Evolutionary conservation across 352 stramenopile genomes (phyloP), one percentile per base, ranked within the genome.

Genomic region (Phytophthora megakarya): DNA sequence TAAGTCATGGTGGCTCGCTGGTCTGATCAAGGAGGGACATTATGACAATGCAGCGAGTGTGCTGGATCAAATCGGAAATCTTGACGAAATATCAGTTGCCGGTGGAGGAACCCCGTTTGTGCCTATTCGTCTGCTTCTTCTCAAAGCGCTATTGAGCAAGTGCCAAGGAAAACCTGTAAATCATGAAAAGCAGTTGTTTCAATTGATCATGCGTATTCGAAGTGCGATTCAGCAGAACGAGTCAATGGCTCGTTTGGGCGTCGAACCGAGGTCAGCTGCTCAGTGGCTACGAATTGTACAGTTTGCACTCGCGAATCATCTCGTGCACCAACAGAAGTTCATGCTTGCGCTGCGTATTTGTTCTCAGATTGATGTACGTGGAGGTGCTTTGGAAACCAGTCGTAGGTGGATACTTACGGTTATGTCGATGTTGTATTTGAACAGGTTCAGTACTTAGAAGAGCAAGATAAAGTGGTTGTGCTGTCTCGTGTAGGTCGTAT

Each of bases 1-100:
- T 61, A 92, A 92, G 61, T 90, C 85, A 12, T 94, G 85, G 85
- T 90, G 78, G 80, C 78, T 94, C 56, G 83, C 83, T 6, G 85
- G 80, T 1, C 70, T 92, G 5, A 92, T 92, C 50, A 92, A 92
- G 43, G 80, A 91, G 19, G 81, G 81, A 10, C 80, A 89, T 35
- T 89, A 90, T 46, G 85, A 94, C 54, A 89, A 91, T 44, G 80
- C 81, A 1, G 73, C 82, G 19, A 89, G 78, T 49, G 72, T 90
- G 18, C 62, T 94, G 21, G 76, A 91, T 55, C 80, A 94, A 69
- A 84, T 94, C 25, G 85, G 81, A n/a, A 68, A 82, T 46, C 60
- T 92, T 37, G 70, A 84, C 30, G 76, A 84, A 22, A 42, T 75
- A 55, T 57, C 45, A 37, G n/a, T 50, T 11, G 55, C 51, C 11